Evolutionary conservation across 805 yeast species (phyloP).

Genomic region (Nakazawaea holstii): DNA sequence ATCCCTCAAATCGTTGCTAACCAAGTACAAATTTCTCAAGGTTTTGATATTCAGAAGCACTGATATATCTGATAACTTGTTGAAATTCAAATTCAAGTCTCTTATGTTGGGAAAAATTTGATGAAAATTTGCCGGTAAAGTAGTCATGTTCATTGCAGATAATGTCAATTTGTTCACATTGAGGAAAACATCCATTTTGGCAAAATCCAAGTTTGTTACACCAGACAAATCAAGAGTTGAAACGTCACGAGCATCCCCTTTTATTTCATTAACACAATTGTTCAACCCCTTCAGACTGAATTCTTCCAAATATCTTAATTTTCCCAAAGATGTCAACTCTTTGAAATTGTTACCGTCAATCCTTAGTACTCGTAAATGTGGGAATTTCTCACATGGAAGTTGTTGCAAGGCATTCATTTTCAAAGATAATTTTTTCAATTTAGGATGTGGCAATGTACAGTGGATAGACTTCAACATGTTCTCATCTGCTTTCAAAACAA

Average conservation of each 20-base stretch:
- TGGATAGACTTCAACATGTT: conserved; percentile 29
- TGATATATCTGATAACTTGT: conserved; percentile 31
- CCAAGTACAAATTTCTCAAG: conserved; percentile 33
- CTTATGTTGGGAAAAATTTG: conserved; percentile 39
- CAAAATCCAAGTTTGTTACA: conserved; percentile 18
- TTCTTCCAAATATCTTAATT: conserved; percentile 32
- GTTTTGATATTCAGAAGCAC: conserved; percentile 28
- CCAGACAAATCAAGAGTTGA: conserved; percentile 35
- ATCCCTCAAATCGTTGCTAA: conserved; percentile 39
- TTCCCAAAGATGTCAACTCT: conserved; percentile 21
- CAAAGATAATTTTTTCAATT: conserved; percentile 32
- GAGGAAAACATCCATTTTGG: conserved; percentile 19
- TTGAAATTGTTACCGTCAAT: conserved; percentile 35
- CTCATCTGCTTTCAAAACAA: conserved; percentile 35
- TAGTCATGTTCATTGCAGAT: conserved; percentile 40
- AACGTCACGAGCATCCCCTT: conserved; percentile 22
- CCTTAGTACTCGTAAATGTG: conserved; percentile 36
- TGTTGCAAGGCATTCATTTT: conserved; percentile 30
- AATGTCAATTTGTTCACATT: conserved; percentile 35
- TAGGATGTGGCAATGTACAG: conserved; percentile 16
- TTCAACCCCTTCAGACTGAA: conserved; percentile 35
- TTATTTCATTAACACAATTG: conserved; percentile 17
- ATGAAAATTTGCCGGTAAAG: conserved; percentile 32
- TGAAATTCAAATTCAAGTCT: conserved; percentile 47
- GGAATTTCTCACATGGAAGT: conserved; percentile 29